A percentile compares a stretch with the other conserved stretches of the same genome.
phyloP scores from a whole-genome alignment of 371 early-diverging fungal genomes.

The Mortierella sp. region DNA sequence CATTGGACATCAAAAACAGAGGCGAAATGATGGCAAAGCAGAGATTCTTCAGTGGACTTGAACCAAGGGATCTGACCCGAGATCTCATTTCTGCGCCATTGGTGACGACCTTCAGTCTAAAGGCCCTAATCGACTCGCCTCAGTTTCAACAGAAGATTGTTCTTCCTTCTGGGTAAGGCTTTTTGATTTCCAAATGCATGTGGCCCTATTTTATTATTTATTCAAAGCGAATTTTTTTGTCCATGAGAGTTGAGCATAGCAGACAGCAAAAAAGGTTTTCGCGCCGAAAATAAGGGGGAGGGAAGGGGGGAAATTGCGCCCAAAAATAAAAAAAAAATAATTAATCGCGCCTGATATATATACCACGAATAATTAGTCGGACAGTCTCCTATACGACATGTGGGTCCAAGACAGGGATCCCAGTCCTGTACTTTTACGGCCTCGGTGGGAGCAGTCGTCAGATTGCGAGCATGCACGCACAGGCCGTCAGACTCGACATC shows the following conservation, averaged over 20 bases:
- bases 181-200: too few relatives aligned
- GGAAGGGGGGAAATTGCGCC: background rate
- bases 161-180: constrained; percentile 41
- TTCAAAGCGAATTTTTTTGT: too few relatives aligned
- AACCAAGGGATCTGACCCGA: constrained; percentile 30
- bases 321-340: background rate
- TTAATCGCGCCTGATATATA: too few relatives aligned
- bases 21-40: constrained; percentile 4
- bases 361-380: too few relatives aligned
- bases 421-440: constrained; percentile 42
- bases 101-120: constrained; percentile 33
- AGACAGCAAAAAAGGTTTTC: too few relatives aligned
- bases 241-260: too few relatives aligned
- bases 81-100: constrained; percentile 44
- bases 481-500: constrained; percentile 43
- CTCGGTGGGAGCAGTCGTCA: constrained; percentile 48
- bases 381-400: constrained; percentile 38
- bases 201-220: too few relatives aligned
- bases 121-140: constrained; percentile 42
- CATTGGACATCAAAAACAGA: background rate
- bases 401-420: constrained; percentile 40
- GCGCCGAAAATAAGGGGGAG: too few relatives aligned
- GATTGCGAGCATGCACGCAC: constrained; percentile 43
- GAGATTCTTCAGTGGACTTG: background rate
- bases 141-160: constrained; percentile 36